These are phyloP conservation scores for Stemphylium vesicarium DNA, from an alignment of 2,329 filamentous ascomycete species.

Conservation along the genomic window DNA sequence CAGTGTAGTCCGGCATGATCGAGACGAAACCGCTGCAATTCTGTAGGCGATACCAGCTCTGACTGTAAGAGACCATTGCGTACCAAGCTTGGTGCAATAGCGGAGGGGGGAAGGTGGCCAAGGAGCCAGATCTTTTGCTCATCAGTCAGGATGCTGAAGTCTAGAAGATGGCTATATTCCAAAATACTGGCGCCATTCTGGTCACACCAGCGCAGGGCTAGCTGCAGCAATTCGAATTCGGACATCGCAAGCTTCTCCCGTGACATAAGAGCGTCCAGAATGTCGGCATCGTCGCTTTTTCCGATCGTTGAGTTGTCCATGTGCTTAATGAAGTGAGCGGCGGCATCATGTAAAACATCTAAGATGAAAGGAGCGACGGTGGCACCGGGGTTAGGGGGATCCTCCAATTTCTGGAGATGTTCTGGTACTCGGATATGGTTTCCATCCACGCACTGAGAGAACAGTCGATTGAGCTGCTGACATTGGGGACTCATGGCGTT, in stretches of 20 bases:
- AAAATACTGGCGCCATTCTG: slow-evolving; percentile 33
- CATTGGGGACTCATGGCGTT: slow-evolving; percentile 50
- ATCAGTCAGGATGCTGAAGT: slow-evolving; percentile 28
- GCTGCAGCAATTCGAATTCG: slow-evolving; percentile 49
- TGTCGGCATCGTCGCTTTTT: slow-evolving; percentile 29
- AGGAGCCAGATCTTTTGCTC: slow-evolving; percentile 51
- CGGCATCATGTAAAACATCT: slow-evolving; percentile 44
- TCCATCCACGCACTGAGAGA: slow-evolving; percentile 53
- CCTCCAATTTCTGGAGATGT: slow-evolving; percentile 21
- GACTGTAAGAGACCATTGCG: slow-evolving; percentile 50
- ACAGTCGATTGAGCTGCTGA: slow-evolving; percentile 52
- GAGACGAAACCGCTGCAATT: slow-evolving; percentile 44
- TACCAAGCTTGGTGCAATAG: slow-evolving; percentile 36
- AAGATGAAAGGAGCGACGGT: slow-evolving; percentile 44
- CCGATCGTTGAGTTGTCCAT: slow-evolving; percentile 16
- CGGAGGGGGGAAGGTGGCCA: slow-evolving; percentile 38
- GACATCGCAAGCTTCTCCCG: slow-evolving; percentile 47
- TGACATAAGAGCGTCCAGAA: slow-evolving; percentile 42
- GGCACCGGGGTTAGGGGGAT: slow-evolving; percentile 29
- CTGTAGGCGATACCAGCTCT: slow-evolving; percentile 35
- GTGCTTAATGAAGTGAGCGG: slow-evolving; percentile 18
- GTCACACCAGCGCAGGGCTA: slow-evolving; percentile 46
- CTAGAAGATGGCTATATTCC: slow-evolving; percentile 24
- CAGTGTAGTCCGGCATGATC: slow-evolving; percentile 46
- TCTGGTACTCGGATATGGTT: slow-evolving; percentile 49